Conservation (phyloP, 73 alveolate species). For the Tetrahymena thermophila region DNA sequence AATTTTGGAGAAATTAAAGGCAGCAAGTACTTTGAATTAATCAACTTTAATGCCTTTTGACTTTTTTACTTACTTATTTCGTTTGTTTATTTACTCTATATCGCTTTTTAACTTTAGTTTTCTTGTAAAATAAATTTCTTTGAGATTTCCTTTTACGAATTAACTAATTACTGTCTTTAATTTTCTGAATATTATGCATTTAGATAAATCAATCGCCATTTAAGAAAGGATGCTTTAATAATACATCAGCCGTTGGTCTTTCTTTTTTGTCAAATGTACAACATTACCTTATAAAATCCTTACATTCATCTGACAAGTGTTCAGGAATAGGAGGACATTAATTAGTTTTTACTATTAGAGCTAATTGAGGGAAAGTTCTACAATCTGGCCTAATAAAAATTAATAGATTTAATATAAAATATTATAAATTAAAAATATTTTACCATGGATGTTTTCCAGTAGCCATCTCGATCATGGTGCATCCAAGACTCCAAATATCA, state of each 20-base stretch:
- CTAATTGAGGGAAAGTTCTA: slow-evolving; percentile 12
- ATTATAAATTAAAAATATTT: neutral
- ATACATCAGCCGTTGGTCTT: slow-evolving; percentile 19
- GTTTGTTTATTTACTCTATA: too few species aligned
- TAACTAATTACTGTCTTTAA: too few species aligned
- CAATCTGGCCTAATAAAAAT: slow-evolving; percentile 20
- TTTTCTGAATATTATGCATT: too few species aligned
- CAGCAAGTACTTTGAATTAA: neutral
- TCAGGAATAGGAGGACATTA: slow-evolving; percentile 39
- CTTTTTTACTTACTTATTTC: too few species aligned
- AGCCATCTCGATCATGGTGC: slow-evolving; percentile 68
- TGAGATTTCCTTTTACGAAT: too few species aligned
- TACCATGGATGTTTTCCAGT: slow-evolving; percentile 85
- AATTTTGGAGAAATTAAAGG: neutral
- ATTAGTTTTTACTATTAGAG: neutral
- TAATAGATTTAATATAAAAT: neutral
- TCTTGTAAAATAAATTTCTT: too few species aligned
- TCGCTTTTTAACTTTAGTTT: too few species aligned
- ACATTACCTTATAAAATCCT: slow-evolving; percentile 22
- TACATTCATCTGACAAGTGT: slow-evolving; percentile 15
- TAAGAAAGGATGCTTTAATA: slow-evolving; percentile 8
- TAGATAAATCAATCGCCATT: neutral
- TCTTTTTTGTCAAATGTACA: slow-evolving; percentile 9
- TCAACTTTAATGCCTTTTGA: neutral
- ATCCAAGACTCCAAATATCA: slow-evolving; percentile 85